Evolutionary conservation across 305 asterid species (phyloP).

Genomic region (Rubia tinctorum): DNA sequence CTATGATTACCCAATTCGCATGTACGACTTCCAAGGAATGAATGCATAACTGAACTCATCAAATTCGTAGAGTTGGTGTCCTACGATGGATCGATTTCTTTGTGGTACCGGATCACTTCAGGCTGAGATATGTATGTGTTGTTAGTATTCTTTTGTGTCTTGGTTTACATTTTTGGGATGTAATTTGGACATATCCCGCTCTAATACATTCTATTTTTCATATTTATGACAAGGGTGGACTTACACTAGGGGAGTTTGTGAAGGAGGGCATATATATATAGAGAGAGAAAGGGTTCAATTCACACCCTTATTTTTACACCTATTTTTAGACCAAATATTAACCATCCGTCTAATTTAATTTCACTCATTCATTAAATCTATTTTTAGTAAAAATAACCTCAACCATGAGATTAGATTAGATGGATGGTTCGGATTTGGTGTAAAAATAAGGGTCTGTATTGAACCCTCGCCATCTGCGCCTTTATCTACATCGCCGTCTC

Average conservation of each 20-base stretch:
- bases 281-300: too few species aligned
- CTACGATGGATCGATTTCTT: conserved; percentile 80
- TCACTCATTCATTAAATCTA: too few species aligned
- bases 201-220: conserved; percentile 29
- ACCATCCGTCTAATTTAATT: too few species aligned
- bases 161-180: conserved; percentile 5
- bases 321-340: too few species aligned
- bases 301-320: too few species aligned
- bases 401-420: too few species aligned
- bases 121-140: conserved; percentile 57
- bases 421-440: too few species aligned
- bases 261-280: conserved; percentile 97
- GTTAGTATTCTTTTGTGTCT: not conserved
- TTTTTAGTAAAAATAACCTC: too few species aligned
- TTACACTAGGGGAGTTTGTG: conserved; percentile 84
- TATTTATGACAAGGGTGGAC: conserved; percentile 97
- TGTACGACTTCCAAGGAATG: conserved; percentile 99
- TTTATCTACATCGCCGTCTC: conserved; percentile 55
- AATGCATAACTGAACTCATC: conserved; percentile 92
- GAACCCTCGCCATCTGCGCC: conserved; percentile 44
- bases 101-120: conserved; percentile 98
- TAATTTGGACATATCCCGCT: conserved; percentile 14
- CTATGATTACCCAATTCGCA: conserved; percentile 82
- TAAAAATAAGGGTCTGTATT: too few species aligned
- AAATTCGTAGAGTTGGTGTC: conserved; percentile 98